Conservation (phyloP, 129 eudicot species). For the Helianthus tuberosus region DNA sequence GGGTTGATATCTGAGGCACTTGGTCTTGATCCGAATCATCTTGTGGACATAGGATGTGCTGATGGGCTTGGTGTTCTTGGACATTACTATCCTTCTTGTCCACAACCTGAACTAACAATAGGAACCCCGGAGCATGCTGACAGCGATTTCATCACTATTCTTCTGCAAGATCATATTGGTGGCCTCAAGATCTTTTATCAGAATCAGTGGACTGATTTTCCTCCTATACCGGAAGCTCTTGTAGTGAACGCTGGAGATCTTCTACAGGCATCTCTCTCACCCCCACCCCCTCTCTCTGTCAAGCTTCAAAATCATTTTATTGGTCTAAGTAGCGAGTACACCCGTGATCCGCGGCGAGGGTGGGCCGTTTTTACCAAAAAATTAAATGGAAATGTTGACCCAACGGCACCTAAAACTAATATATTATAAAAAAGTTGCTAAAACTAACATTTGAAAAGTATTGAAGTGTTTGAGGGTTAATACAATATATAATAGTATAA, state of each 20-base stretch:
- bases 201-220: conserved; percentile 43
- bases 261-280: conserved; percentile 37
- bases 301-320: too few species aligned
- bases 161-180: conserved; percentile 44
- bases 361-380: too few species aligned
- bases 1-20: conserved; percentile 41
- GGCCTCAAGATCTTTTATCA: conserved; percentile 39
- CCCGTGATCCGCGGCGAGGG: too few species aligned
- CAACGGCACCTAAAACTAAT: too few species aligned
- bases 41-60: conserved; percentile 28
- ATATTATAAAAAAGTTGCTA: too few species aligned
- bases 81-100: conserved; percentile 48
- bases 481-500: too few species aligned
- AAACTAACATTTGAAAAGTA: too few species aligned
- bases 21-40: conserved; percentile 34
- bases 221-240: conserved; percentile 39
- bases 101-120: conserved; percentile 38
- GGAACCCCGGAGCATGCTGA: conserved; percentile 32
- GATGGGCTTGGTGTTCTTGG: conserved; percentile 27
- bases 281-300: too few species aligned
- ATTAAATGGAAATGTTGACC: too few species aligned
- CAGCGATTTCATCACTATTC: conserved; percentile 28
- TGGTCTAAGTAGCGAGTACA: too few species aligned
- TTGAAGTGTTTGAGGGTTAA: too few species aligned
- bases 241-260: conserved; percentile 40